Evolutionary conservation across 441 rosid genomes (phyloP), one percentile per base, ranked within the genome.

Genomic region (Erysimum cheiri): DNA sequence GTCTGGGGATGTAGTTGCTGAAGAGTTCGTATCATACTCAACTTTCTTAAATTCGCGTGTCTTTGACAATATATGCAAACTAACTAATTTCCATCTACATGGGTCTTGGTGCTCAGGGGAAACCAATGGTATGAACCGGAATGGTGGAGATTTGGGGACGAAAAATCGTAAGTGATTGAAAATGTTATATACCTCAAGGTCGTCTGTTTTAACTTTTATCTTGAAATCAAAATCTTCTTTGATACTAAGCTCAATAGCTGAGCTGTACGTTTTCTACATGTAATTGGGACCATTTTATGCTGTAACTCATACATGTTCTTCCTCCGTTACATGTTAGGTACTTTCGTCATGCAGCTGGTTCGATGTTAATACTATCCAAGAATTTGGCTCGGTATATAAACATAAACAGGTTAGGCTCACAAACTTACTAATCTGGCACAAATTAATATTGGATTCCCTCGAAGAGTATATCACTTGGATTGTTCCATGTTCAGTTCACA

Each of bases 81-180:
- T 58, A 19, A 37, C 4, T 7, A 2, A 22, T 58, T 0, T 22
- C 32, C 46, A 58, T 37, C 47, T 37, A 12, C 32, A 39, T 58
- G 40, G 62, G 39, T 56, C 7, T 58, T 73, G 57, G 48, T 75
- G 75, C 81, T 69, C 85, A 92, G 98, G 89, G 97, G 96, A 76
- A 83, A 55, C 75, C 85, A 77, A 77, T 94, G 99, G 99, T 90
- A 86, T 67, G 99, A 94, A 74, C 96, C 98, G 31, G 98, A 94
- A 6, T 91, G 98, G 97, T 91, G 98, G 97, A 94, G 88, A 73
- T 90, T 92, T 55, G 96, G 97, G 48, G 96, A 90, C 44, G 90
- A 83, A 67, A 92, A 92, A 81, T 85, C 96, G 97, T 92, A 83
- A 86, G 99, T 85, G 5, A 12, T 12, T 22, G 12, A 8, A 37